Evolutionary conservation across 2,329 filamentous ascomycete species (phyloP).

Genomic region (Talaromyces verruculosus): DNA sequence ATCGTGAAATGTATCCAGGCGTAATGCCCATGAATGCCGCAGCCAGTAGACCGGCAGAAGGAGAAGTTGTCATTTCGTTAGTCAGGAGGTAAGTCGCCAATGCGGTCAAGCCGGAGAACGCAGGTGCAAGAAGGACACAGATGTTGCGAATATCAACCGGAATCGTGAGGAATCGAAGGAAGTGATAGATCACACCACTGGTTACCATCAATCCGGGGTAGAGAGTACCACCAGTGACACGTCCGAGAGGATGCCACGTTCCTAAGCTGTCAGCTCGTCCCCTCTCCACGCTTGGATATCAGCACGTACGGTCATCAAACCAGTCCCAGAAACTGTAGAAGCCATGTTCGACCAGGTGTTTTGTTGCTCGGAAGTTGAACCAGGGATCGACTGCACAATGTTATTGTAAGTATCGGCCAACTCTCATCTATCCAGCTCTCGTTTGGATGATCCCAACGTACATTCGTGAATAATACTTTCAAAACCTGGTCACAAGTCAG

Average conservation of each 20-base stretch:
- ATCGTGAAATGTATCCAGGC: slow-evolving; percentile 95
- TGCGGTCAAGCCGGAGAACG: slow-evolving; percentile 89
- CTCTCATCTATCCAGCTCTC: neutral
- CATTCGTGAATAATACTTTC: slow-evolving; percentile 99
- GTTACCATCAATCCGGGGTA: slow-evolving; percentile 99
- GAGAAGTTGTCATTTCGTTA: slow-evolving; percentile 93
- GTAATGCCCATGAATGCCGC: slow-evolving; percentile 97
- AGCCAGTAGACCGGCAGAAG: slow-evolving; percentile 90
- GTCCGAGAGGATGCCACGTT: slow-evolving; percentile 98
- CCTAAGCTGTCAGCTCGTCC: slow-evolving; percentile 45
- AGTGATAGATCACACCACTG: slow-evolving; percentile 93
- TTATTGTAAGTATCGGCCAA: slow-evolving; percentile 17
- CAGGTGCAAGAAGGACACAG: slow-evolving; percentile 92
- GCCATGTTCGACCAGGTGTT: slow-evolving; percentile 93
- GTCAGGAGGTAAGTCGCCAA: slow-evolving; percentile 92
- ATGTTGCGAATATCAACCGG: slow-evolving; percentile 99
- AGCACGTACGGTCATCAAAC: slow-evolving; percentile 85
- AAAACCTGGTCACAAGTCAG: slow-evolving; percentile 61
- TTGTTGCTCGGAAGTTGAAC: slow-evolving; percentile 99
- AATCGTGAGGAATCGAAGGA: slow-evolving; percentile 81
- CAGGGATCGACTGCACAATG: slow-evolving; percentile 83
- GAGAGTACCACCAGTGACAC: slow-evolving; percentile 97
- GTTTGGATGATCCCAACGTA: slow-evolving; percentile 54
- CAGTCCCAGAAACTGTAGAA: slow-evolving; percentile 99
- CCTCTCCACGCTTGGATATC: slow-evolving; percentile 12